phyloP scores from a whole-genome alignment of 1,284 basidiomycete genomes.

The Ceratobasidium sp. region DNA sequence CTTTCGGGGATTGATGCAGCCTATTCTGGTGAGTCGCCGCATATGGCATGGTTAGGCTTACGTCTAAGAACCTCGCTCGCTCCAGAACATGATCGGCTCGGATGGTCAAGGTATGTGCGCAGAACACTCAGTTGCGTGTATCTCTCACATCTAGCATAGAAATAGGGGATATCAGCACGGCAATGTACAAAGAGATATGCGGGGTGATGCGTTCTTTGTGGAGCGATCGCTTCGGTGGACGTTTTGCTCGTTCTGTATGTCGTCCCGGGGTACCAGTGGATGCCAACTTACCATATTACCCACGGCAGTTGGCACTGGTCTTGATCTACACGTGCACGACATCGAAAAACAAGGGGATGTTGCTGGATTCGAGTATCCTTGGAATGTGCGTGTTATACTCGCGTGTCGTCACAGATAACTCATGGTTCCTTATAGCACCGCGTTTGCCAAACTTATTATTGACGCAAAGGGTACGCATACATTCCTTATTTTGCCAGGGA shows the following conservation, averaged over 20 bases:
- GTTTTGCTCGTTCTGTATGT: constrained; percentile 31
- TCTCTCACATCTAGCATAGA: constrained; percentile 1
- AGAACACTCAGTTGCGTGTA: neutral
- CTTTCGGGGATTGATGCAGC: constrained; percentile 22
- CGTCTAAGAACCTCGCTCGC: neutral
- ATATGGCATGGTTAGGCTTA: neutral
- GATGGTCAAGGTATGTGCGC: constrained; percentile 1
- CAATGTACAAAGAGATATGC: constrained; percentile 18
- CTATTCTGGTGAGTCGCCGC: constrained; percentile 29
- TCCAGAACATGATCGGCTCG: constrained; percentile 15
- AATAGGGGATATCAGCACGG: neutral
- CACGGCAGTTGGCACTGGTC: constrained; percentile 9
- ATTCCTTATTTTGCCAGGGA: neutral
- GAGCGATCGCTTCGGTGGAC: constrained; percentile 7
- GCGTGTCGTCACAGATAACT: neutral
- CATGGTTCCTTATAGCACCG: neutral
- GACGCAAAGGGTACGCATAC: constrained; percentile 37
- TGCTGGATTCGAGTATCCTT: constrained; percentile 12
- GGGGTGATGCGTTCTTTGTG: constrained; percentile 19
- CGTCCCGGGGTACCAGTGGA: neutral
- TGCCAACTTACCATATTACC: neutral
- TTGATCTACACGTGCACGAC: constrained; percentile 7
- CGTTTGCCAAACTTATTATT: constrained; percentile 28
- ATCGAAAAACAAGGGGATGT: constrained; percentile 7
- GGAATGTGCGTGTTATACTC: constrained; percentile 3